Base-by-base conservation (phyloP, 176 grass and related monocot species). In the Oryza longistaminata region DNA sequence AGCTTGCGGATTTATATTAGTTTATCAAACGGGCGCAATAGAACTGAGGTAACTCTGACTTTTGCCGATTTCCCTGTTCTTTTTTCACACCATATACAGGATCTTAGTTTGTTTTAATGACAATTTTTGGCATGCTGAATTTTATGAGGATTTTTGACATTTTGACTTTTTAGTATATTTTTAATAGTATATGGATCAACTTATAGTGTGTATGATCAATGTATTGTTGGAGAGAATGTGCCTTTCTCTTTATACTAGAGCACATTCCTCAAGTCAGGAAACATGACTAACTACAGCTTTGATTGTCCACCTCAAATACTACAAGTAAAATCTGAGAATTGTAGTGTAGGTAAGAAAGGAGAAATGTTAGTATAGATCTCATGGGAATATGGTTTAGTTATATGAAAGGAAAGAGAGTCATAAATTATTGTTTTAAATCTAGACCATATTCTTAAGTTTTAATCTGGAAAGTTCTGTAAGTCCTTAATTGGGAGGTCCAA, bases 11-110 rank as follows among this genome's bases (percentile, higher is more conserved):
- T 33, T 98, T 76, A 83, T 95, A 86, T 91, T 98, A 90, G 76
- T 86, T 77, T 93, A 93, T 88, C 89, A 98, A 74, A 87, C 89
- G 65, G 96, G 96, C 87, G 60, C 64, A n/a, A 74, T 98, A 86
- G 96, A 98, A 82, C 64, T 95, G 76, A 94, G 96, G 96, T 98
- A 82, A 16, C 65, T 66, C 72, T 10, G 3, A 34, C 4, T 53
- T 77, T 71, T 77, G 27, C 25, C 42, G 5, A 89, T 77, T 21
- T 31, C 55, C 52, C 4, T 55, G 21, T 76, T 89, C 74, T 31
- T 11, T 69, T 85, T 14, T 62, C 64, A 76, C 75, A 34, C 70
- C 80, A 66, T 2, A 84, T 37, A 37, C 52, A 71, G 3, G 11
- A 22, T 83, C 44, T 65, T 75, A 1, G 21, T 76, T 26, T 9